Conservation (phyloP, 2,329 filamentous ascomycete genomes). For the Pseudocercospora musae region DNA sequence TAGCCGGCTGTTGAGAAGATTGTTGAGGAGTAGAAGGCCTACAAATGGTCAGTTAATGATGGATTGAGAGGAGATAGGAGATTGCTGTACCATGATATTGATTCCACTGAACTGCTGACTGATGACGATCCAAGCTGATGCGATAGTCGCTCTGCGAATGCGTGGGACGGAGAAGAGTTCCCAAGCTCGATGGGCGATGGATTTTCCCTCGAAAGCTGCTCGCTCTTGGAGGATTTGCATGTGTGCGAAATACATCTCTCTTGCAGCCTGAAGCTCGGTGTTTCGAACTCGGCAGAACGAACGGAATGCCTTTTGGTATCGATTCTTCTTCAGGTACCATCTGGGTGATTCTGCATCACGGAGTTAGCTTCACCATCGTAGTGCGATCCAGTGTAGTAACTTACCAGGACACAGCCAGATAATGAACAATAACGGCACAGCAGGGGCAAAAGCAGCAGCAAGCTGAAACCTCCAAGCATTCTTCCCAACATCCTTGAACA, state of each 20-base stretch:
- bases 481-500: conserved; percentile 52
- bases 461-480: conserved; percentile 61
- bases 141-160: conserved; percentile 23
- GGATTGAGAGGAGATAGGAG: conserved; percentile 24
- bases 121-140: conserved; percentile 22
- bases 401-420: conserved; percentile 47
- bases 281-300: conserved; percentile 42
- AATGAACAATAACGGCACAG: conserved; percentile 57
- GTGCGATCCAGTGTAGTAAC: background rate
- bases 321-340: conserved; percentile 28
- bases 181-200: conserved; percentile 7
- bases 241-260: conserved; percentile 32
- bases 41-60: conserved; percentile 25
- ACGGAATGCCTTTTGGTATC: conserved; percentile 36
- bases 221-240: conserved; percentile 28
- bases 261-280: conserved; percentile 29
- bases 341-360: conserved; percentile 22
- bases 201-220: conserved; percentile 13
- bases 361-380: background rate
- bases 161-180: conserved; percentile 28
- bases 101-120: conserved; percentile 21
- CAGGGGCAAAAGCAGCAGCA: conserved; percentile 63
- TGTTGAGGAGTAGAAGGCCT: conserved; percentile 36
- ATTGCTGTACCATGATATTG: conserved; percentile 24
- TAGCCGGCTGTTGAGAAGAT: conserved; percentile 36